Evolutionary conservation across 768 basidiomycete genomes (phyloP), one percentile per base, ranked within the genome.

Genomic region (Mycena pura): DNA sequence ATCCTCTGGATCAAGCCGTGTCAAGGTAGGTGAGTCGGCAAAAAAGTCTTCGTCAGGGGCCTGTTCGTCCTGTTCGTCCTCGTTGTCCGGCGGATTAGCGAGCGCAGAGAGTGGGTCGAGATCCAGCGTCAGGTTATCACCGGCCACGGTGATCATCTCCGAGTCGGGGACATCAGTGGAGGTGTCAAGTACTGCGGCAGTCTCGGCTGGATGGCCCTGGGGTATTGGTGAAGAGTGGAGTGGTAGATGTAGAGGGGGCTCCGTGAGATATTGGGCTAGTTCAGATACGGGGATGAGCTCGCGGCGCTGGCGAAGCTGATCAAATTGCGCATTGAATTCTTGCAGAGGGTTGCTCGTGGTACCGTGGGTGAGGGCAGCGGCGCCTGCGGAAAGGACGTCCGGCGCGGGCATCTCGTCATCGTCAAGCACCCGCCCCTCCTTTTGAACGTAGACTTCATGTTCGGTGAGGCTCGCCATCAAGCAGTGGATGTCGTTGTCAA

Each of bases 401-500:
- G 54, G 59, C 3, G 68, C 66, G 0, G 57, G 54, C 10, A 21
- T 31, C 9, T 68, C 59, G 5, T 58, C 64, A 19, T 25, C 41
- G 14, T 70, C 65, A 17, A 70, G 21, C 1, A 45, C 28, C 1
- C 71, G 69, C 5, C 69, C 70, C 1, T 52, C 40, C 21, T 69
- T 60, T 6, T 55, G 21, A 9, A 17, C 27, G 48, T 73, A 71
- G 0, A 75, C 71, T 3, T 54, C 21, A 40, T 69, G 70, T 15
- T 61, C 48, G 0, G 24, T 32, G 0, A 73, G 58, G 13, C 70
- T 67, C 6, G 44, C 31, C 66, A 68, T 68, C 10, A 72, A 60
- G 14, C 56, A 47, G 0, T 32, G 17, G 31, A 79, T 74, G 36
- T 80, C 78, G 4, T 68, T 56, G 7, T 57, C 32, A 0, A 79